These are phyloP conservation scores for Strobilomyces echinocephalus DNA, from an alignment of 768 basidiomycete species.

Conservation along the genomic window DNA sequence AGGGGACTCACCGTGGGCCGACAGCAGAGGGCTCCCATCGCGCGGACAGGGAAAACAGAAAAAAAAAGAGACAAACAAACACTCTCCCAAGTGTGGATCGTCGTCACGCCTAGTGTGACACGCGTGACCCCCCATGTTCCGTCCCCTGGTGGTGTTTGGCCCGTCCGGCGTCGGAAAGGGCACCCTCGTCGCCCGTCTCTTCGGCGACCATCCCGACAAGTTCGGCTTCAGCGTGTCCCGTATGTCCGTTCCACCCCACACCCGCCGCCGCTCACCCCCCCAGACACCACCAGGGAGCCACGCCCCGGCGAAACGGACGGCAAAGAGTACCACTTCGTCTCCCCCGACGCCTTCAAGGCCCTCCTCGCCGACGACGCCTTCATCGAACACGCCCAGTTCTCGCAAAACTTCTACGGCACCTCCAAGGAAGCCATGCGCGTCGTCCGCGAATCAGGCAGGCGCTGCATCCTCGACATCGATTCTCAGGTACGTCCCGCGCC, in stretches of 20 bases:
- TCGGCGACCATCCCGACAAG: slow-evolving; percentile 71
- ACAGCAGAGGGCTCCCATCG: slow-evolving; percentile 81
- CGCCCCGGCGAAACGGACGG: slow-evolving; percentile 80
- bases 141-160: slow-evolving; percentile 81
- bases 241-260: slow-evolving; percentile 24
- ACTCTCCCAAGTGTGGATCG: not conserved
- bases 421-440: slow-evolving; percentile 70
- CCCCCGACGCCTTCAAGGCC: slow-evolving; percentile 61
- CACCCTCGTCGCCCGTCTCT: slow-evolving; percentile 79
- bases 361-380: slow-evolving; percentile 72
- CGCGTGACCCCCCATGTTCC: not conserved
- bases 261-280: not conserved
- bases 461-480: slow-evolving; percentile 95
- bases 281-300: slow-evolving; percentile 87
- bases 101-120: not conserved
- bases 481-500: slow-evolving; percentile 54
- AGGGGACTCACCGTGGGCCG: slow-evolving; percentile 58
- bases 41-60: not conserved
- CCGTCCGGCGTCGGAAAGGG: slow-evolving; percentile 95
- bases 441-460: slow-evolving; percentile 62
- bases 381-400: slow-evolving; percentile 93
- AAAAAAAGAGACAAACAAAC: slow-evolving; percentile 14
- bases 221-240: slow-evolving; percentile 96
- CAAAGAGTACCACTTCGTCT: slow-evolving; percentile 83
- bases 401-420: slow-evolving; percentile 90